Evolutionary conservation across 495 filamentous ascomycete species (phyloP), one percentile per base, ranked within the genome.

Genomic region (Penicillium fimorum): DNA sequence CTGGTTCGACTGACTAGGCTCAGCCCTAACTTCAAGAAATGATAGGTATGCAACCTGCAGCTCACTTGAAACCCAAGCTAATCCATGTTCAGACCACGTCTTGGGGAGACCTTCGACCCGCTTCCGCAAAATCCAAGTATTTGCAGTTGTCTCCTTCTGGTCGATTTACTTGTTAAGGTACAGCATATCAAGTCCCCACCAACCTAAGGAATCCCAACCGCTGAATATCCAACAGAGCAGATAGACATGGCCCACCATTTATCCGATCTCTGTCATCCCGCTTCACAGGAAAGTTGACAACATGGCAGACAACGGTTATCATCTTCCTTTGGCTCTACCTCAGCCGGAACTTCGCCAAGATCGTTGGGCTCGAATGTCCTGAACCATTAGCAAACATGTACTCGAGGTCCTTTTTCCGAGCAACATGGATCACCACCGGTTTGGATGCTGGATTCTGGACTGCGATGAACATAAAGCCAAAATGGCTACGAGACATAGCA

Each of bases 391-490:
- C 92, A 48, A 96, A 96, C 68, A 87, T 97, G 63, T 98, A 98
- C 73, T 90, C 87, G 44, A 80, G 91, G 44, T 86, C 89, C n/a
- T 98, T 95, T 74, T 98, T 97, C 73, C 87, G 95, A 46, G 95
- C 94, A 64, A 97, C 94, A 76, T 97, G 93, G 94, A 84, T 96
- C 22, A 87, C 93, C 38, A 98, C 94, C 0, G 94, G 91, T 0
- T 70, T 98, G 54, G 94, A 98, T 68, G 94, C 94, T 10, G 94
- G 94, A 0, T 98, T 96, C 70, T 98, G 94, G 94, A 96, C 91
- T 0, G 95, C 94, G 5, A 98, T 98, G 94, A 87, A 84, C 52
- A 89, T 98, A 48, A 82, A 81, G 45, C 82, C 78, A 51, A 92
- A 90, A 62, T 91, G 88, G 87, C 66, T 95, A 17, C 80, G 90